phyloP scores from a whole-genome alignment of 495 filamentous ascomycete genomes.

The Lophiostoma macrostomum region DNA sequence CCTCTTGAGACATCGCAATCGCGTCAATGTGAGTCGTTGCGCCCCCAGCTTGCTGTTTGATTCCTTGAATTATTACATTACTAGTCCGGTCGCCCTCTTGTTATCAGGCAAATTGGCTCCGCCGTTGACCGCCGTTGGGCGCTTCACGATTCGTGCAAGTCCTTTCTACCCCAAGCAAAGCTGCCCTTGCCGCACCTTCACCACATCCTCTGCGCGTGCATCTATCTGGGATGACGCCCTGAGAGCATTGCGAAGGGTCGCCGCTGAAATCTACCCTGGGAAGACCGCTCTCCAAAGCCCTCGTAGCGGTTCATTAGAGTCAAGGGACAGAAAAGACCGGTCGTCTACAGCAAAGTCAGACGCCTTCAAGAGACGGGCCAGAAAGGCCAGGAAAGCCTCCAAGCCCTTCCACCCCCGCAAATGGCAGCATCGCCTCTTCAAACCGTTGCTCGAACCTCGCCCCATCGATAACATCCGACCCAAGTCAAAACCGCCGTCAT shows the following conservation, averaged over 20 bases:
- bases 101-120: constrained; percentile 27
- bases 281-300: too few species aligned
- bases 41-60: too few species aligned
- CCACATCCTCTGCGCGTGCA: background rate
- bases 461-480: background rate
- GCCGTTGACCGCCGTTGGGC: constrained; percentile 10
- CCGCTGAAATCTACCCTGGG: background rate
- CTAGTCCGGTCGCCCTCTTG: constrained; percentile 3
- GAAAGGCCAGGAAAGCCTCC: too few species aligned
- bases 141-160: constrained; percentile 25
- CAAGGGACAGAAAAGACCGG: too few species aligned
- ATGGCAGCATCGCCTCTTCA: too few species aligned
- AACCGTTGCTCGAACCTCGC: constrained; percentile 18
- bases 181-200: constrained; percentile 8
- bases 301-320: too few species aligned
- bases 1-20: too few species aligned
- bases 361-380: too few species aligned
- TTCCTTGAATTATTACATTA: too few species aligned
- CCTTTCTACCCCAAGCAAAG: background rate
- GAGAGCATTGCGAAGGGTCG: background rate
- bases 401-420: too few species aligned
- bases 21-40: too few species aligned
- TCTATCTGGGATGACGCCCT: background rate
- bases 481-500: background rate
- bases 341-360: too few species aligned